Percentiles rank a stretch among this genome's conserved stretches.
phyloP scores from a whole-genome alignment of 2,329 filamentous ascomycete genomes.

The Trichoderma sp. region DNA sequence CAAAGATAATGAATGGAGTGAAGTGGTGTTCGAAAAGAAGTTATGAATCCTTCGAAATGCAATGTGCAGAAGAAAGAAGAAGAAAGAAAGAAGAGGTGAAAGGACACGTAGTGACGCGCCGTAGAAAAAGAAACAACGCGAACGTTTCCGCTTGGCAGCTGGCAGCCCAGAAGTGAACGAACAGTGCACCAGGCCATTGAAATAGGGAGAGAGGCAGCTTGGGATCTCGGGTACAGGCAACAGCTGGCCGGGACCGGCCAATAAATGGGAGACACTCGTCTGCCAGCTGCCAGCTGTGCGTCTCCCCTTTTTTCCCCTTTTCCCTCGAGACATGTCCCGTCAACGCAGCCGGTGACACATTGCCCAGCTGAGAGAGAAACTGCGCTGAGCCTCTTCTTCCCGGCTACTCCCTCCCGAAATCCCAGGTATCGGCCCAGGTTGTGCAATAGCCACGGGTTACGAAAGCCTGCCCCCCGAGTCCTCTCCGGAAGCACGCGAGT shows the following conservation, averaged over 20 bases:
- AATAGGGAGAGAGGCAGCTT: neutral
- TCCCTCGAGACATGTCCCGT: neutral
- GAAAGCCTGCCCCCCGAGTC: neutral
- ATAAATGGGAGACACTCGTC: neutral
- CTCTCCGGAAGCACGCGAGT: constrained; percentile 2
- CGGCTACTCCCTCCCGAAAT: constrained; percentile 14
- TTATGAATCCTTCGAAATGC: neutral
- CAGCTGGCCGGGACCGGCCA: neutral
- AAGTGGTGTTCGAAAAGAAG: neutral
- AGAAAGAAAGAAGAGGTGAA: neutral
- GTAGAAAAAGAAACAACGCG: neutral
- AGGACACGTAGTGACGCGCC: constrained; percentile 7
- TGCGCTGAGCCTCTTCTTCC: constrained; percentile 19
- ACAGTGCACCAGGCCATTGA: neutral
- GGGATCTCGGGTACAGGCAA: neutral
- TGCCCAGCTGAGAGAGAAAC: constrained; percentile 8
- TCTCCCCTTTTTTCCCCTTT: neutral
- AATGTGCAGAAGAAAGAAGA: neutral
- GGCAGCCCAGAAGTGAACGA: constrained; percentile 1
- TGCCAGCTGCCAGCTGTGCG: neutral
- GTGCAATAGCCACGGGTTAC: neutral
- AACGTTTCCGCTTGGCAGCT: neutral
- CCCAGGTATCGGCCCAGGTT: neutral
- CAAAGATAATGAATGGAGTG: neutral
- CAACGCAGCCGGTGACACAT: constrained; percentile 11